Evolutionary conservation across 805 yeast species (phyloP).

Genomic region (Sugiyamaella marilandica): DNA sequence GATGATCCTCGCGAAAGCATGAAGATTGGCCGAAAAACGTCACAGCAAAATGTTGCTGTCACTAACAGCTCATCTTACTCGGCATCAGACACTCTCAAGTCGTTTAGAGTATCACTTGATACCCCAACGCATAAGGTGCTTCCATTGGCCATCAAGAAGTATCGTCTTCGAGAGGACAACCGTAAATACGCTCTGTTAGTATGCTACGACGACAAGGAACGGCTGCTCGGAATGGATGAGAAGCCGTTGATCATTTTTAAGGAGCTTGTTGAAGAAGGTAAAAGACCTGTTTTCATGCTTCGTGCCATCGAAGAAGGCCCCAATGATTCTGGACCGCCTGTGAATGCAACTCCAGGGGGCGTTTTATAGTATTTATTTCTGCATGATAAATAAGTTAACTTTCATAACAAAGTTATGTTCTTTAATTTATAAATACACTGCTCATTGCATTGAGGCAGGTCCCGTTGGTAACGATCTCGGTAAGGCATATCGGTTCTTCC

Average conservation of each 20-base stretch:
- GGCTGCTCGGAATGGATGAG: constrained; percentile 77
- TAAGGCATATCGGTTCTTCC: constrained; percentile 30
- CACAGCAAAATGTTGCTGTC: not conserved
- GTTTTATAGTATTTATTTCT: constrained; percentile 15
- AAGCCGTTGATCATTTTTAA: constrained; percentile 83
- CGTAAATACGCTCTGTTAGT: constrained; percentile 82
- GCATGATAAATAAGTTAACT: not conserved
- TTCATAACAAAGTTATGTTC: not conserved
- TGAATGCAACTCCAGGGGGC: constrained; percentile 26
- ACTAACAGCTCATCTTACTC: constrained; percentile 9
- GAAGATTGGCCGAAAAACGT: not conserved
- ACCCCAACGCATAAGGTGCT: constrained; percentile 87
- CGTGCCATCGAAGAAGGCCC: constrained; percentile 62
- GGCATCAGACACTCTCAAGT: constrained; percentile 66
- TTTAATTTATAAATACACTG: not conserved
- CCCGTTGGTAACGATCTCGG: constrained; percentile 1
- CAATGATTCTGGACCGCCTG: constrained; percentile 17
- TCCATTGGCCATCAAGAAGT: constrained; percentile 83
- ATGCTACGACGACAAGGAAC: constrained; percentile 85
- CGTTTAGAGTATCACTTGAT: constrained; percentile 77
- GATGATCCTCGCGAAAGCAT: constrained; percentile 2
- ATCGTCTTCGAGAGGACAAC: constrained; percentile 78
- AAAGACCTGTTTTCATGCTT: constrained; percentile 88
- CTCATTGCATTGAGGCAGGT: not conserved
- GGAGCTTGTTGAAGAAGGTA: constrained; percentile 77